These are phyloP conservation scores for Aspergillus terreus DNA, from an alignment of 2,329 filamentous ascomycete genomes.

Conservation along the genomic window DNA sequence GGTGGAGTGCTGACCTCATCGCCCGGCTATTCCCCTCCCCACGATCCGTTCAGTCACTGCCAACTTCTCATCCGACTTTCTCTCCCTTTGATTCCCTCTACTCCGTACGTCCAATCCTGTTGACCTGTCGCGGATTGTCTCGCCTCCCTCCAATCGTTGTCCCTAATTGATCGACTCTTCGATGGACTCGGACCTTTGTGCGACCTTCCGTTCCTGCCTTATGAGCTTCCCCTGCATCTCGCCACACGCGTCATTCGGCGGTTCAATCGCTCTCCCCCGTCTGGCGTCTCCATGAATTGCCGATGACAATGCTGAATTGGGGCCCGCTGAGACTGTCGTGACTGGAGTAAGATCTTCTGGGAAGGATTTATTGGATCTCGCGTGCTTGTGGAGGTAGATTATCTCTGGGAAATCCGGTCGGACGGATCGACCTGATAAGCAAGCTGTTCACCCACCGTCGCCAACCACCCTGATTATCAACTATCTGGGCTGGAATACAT, in stretches of 20 bases:
- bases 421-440: not conserved
- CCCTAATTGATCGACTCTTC: not conserved
- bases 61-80: too few species aligned
- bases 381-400: too few species aligned
- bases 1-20: not conserved
- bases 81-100: not conserved
- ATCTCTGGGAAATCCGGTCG: too few species aligned
- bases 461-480: not conserved
- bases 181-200: slow-evolving; percentile 1
- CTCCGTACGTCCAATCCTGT: not conserved
- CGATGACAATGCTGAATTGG: slow-evolving; percentile 12
- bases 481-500: not conserved
- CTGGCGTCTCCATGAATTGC: slow-evolving; percentile 13
- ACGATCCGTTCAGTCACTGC: not conserved
- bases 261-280: slow-evolving; percentile 2
- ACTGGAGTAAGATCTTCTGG: slow-evolving; percentile 3
- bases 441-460: not conserved
- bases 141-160: not conserved
- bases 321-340: not conserved
- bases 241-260: slow-evolving; percentile 12
- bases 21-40: not conserved
- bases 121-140: not conserved
- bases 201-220: slow-evolving; percentile 4
- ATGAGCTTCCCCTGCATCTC: slow-evolving; percentile 14
- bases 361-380: too few species aligned